Percentiles rank a stretch among this genome's conserved stretches.
Conservation (phyloP, 129 eudicot species). For the Logfia minima region DNA sequence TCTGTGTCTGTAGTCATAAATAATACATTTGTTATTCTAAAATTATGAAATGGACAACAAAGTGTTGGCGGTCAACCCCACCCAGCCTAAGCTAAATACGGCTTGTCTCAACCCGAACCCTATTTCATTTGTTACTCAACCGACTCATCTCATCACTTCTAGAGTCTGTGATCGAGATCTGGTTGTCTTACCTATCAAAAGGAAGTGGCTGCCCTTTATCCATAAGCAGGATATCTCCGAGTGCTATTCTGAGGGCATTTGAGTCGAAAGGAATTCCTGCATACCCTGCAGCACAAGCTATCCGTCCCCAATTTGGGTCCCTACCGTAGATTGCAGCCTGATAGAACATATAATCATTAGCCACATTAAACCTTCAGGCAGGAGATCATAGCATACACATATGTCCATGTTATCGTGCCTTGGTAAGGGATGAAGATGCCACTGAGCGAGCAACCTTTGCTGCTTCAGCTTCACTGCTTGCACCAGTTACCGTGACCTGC, state of each 20-base stretch:
- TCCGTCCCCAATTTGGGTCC: slow-evolving; percentile 99
- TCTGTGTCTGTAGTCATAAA: background rate
- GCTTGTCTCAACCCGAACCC: background rate
- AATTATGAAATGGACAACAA: background rate
- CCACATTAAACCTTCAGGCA: slow-evolving; percentile 3
- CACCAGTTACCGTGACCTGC: slow-evolving; percentile 83
- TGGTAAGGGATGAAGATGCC: slow-evolving; percentile 73
- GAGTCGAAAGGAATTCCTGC: slow-evolving; percentile 73
- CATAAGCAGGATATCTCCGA: slow-evolving; percentile 82
- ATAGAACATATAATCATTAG: slow-evolving; percentile 17
- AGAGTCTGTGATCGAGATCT: background rate
- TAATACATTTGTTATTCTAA: background rate
- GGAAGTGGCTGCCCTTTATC: slow-evolving; percentile 89
- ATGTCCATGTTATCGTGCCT: slow-evolving; percentile 20
- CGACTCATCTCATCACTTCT: too few relatives aligned
- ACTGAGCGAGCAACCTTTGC: slow-evolving; percentile 90
- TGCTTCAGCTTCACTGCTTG: slow-evolving; percentile 77
- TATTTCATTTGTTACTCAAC: background rate
- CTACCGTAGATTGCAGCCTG: slow-evolving; percentile 63
- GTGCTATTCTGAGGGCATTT: slow-evolving; percentile 69
- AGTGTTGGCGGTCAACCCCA: background rate
- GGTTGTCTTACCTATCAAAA: slow-evolving; percentile 55
- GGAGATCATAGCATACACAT: slow-evolving; percentile 4
- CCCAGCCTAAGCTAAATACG: background rate
- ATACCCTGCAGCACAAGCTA: slow-evolving; percentile 99